Evolutionary conservation across 73 alveolate genomes (phyloP), one percentile per base, ranked within the genome.

Genomic region (Symbiodinium pilosum): DNA sequence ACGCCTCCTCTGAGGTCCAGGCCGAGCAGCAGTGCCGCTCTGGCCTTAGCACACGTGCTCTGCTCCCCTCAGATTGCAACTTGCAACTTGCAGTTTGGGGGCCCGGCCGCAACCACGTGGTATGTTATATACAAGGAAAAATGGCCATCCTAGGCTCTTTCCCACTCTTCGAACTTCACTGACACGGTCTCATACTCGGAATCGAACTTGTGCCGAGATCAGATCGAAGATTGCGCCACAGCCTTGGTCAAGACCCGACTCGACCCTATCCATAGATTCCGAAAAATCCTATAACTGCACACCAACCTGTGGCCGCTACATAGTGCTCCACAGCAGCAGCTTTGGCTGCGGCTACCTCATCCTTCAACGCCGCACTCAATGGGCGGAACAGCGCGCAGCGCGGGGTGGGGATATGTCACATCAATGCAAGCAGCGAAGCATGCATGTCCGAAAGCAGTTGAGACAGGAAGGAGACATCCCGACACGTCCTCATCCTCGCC

Each of bases 401-500:
- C n/a, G n/a, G n/a, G n/a, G n/a, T n/a, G n/a, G n/a, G n/a, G n/a
- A n/a, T n/a, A n/a, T n/a, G n/a, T n/a, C n/a, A n/a, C n/a, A n/a
- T n/a, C n/a, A n/a, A n/a, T n/a, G n/a, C n/a, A n/a, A n/a, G n/a
- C n/a, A n/a, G n/a, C n/a, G n/a, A n/a, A n/a, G n/a, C n/a, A n/a
- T n/a, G 73, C 73, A 54, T 54, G 73, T n/a, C 34, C 26, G 73
- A 30, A 54, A 30, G 73, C 73, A 1, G 28, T 16, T 5, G 1
- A 16, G 73, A 24, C 26, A 11, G 12, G 28, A 24, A 24, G 73
- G 26, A 30, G 71, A 54, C 73, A 20, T 64, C 85, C 12, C 34
- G 88, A 4, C 59, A 32, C 24, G 40, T 64, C 97, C 97, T 91
- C 97, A 75, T 91, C 97, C 81, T 91, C 97, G 39, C 97, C 97